Conservation (phyloP, 2,329 filamentous ascomycete species). For the Cladosporium colombiae region DNA sequence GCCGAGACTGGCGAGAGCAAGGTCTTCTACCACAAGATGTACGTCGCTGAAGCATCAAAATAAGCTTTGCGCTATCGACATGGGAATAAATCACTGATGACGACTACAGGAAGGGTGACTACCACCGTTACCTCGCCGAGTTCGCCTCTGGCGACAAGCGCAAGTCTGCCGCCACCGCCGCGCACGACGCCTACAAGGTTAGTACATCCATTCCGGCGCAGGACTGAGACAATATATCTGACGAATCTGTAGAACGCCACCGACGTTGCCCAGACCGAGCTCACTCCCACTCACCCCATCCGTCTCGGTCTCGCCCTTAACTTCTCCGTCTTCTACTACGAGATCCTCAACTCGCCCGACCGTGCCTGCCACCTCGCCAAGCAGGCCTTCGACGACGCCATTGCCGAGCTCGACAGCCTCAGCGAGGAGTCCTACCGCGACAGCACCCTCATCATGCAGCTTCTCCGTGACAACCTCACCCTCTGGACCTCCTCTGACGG, state of each 20-base stretch:
- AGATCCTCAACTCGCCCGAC: slow-evolving; percentile 97
- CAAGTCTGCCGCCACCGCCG: slow-evolving; percentile 81
- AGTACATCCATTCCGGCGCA: slow-evolving; percentile 28
- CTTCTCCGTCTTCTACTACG: slow-evolving; percentile 99
- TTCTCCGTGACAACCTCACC: slow-evolving; percentile 96
- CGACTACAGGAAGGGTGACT: slow-evolving; percentile 82
- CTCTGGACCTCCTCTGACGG: slow-evolving; percentile 96
- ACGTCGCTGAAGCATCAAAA: slow-evolving; percentile 44
- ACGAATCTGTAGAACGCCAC: slow-evolving; percentile 73
- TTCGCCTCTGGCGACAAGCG: slow-evolving; percentile 91
- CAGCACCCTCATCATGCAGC: slow-evolving; percentile 99
- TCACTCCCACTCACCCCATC: slow-evolving; percentile 96
- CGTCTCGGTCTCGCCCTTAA: slow-evolving; percentile 95
- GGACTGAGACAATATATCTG: slow-evolving; percentile 6
- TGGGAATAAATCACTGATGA: slow-evolving; percentile 22
- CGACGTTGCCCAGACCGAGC: slow-evolving; percentile 96
- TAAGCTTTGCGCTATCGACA: not conserved
- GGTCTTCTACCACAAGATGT: slow-evolving; percentile 99
- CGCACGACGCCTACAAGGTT: slow-evolving; percentile 98
- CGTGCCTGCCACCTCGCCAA: slow-evolving; percentile 97
- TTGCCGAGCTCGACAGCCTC: slow-evolving; percentile 96
- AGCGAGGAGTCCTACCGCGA: slow-evolving; percentile 98
- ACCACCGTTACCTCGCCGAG: slow-evolving; percentile 93
- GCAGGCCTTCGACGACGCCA: slow-evolving; percentile 98
- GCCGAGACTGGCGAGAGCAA: slow-evolving; percentile 97